Evolutionary conservation across 139 green algal species (phyloP).

Genomic region (Coccomyxa sp.): DNA sequence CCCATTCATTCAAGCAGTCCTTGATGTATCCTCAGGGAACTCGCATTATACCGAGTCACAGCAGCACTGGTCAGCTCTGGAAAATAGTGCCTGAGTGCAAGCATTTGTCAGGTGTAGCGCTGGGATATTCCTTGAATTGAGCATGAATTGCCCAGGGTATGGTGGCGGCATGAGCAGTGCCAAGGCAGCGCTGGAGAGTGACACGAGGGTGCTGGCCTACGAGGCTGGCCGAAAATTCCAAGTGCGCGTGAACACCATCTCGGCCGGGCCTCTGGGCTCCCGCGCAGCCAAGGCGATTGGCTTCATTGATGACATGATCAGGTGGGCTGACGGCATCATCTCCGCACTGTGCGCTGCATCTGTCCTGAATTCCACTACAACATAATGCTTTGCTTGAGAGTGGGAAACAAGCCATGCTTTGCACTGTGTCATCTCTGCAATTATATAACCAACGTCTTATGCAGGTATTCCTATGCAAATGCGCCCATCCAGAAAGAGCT

Average conservation of each 20-base stretch:
- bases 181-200: constrained; percentile 94
- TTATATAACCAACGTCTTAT: too few species aligned
- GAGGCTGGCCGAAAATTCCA: constrained; percentile 93
- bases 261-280: constrained; percentile 88
- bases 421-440: neutral
- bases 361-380: neutral
- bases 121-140: too few species aligned
- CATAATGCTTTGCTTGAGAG: neutral
- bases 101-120: too few species aligned
- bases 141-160: constrained; percentile 86
- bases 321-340: constrained; percentile 35
- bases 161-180: constrained; percentile 96
- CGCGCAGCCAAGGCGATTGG: constrained; percentile 96
- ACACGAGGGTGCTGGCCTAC: constrained; percentile 95
- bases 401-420: neutral
- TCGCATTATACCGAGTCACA: too few species aligned
- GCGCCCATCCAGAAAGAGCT: constrained; percentile 95
- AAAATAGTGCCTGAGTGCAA: too few species aligned
- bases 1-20: too few species aligned
- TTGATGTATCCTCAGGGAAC: too few species aligned
- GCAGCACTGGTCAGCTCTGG: too few species aligned
- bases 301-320: constrained; percentile 99
- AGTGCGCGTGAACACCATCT: constrained; percentile 83
- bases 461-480: constrained; percentile 87
- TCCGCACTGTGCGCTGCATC: neutral